A percentile compares a stretch with the other conserved stretches of the same genome.
phyloP scores from a whole-genome alignment of 2,329 filamentous ascomycete genomes.

The Calonectria fujianensis region DNA sequence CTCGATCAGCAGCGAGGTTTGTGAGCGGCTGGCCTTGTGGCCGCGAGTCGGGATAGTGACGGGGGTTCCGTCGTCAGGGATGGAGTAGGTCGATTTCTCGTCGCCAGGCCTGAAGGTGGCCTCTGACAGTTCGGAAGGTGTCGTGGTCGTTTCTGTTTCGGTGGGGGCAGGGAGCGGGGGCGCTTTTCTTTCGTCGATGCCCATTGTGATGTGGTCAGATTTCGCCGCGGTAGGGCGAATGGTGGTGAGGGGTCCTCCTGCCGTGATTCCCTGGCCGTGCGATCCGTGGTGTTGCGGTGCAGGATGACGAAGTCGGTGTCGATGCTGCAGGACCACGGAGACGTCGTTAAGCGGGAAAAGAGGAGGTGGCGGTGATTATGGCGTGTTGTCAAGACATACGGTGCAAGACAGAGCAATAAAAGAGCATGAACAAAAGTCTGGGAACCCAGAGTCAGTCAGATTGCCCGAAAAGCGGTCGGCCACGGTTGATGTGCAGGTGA shows the following conservation, averaged over 20 bases:
- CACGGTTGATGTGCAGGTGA: conserved; percentile 41
- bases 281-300: conserved; percentile 42
- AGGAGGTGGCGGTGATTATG: conserved; percentile 46
- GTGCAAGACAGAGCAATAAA: conserved; percentile 50
- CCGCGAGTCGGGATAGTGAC: conserved; percentile 91
- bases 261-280: conserved; percentile 46
- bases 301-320: conserved; percentile 29
- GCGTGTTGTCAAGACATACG: conserved; percentile 57
- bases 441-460: conserved; percentile 46
- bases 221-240: conserved; percentile 39
- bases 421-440: conserved; percentile 48
- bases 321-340: conserved; percentile 44
- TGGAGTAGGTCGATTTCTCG: conserved; percentile 84
- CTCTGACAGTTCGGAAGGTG: conserved; percentile 77
- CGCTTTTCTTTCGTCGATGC: conserved; percentile 72
- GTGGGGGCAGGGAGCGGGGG: conserved; percentile 87
- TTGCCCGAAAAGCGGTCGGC: conserved; percentile 38
- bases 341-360: conserved; percentile 43
- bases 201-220: conserved; percentile 67
- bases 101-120: conserved; percentile 81
- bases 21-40: conserved; percentile 78
- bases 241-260: conserved; percentile 45
- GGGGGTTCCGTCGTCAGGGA: conserved; percentile 91
- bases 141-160: conserved; percentile 78
- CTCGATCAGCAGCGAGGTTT: conserved; percentile 94